Base-by-base conservation (phyloP, 305 asterid genomes). In the Fraxinus velutina region DNA sequence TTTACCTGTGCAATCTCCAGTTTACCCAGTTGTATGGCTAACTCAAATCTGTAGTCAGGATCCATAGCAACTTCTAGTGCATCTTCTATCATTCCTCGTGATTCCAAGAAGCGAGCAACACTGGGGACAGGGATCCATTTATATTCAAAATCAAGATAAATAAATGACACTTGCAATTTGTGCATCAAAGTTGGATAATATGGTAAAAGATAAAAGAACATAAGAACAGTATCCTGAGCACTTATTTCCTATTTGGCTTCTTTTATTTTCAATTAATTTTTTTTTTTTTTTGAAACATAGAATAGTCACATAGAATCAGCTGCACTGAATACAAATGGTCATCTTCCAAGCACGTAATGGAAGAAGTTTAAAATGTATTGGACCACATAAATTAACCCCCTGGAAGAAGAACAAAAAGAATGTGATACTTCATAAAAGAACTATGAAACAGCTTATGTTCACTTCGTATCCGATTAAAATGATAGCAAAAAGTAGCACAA, bases 91-190 rank as follows among this genome's bases (percentile, higher is more conserved):
- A 94, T 96, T 75, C 96, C 99, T 44, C 99, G 93, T 76, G 99
- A 94, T 86, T 96, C 99, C 94, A 96, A 89, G 92, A 96, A 96
- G 81, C 84, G 98, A 50, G 98, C 99, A 85, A 96, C 90, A 86
- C 92, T 84, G 27, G 72, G 77, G 75, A 85, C 44, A 73, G 44
- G 36, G 47, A n/a, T 71, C 42, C 76, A 71, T 30, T 70, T 32
- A 70, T 70, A 32, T 70, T 70, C 42, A 70, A 66, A 27, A 27
- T 66, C 73, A 66, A 66, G 73, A 66, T 66, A 66, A 12, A 24
- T 10, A 66, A 66, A 66, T 27, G 17, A 66, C 73, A 2, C 34
- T 68, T 15, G 42, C 21, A 13, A 70, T 70, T 29, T 70, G 44
- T 15, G 4, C 75, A 70, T 70, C 75, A 70, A 70, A 70, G 75